These are phyloP conservation scores for Pseudoturritis turrita DNA, from an alignment of 345 rosid species.

Conservation along the genomic window DNA sequence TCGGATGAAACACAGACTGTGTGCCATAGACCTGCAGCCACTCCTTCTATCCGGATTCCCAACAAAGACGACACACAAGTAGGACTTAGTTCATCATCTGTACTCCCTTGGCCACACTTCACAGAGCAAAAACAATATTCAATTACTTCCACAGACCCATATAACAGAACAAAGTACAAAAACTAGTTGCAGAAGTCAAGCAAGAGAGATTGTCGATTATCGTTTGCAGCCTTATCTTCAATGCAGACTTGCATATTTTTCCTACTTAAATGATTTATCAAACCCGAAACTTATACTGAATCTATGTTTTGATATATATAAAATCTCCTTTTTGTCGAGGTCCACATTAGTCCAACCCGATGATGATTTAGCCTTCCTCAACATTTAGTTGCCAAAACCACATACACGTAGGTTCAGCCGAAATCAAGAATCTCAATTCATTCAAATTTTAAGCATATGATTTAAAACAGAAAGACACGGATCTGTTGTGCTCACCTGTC, in stretches of 20 bases:
- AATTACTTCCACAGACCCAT: background rate
- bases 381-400: background rate
- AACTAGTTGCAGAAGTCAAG: background rate
- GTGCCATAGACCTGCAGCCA: conserved; percentile 97
- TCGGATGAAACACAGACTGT: conserved; percentile 80
- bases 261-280: background rate
- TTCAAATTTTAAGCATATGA: background rate
- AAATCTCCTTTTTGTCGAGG: background rate
- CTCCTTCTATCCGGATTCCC: conserved; percentile 70
- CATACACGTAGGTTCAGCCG: background rate
- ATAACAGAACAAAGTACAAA: background rate
- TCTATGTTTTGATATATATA: background rate
- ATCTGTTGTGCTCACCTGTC: conserved; percentile 68
- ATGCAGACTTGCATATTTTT: conserved; percentile 21
- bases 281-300: background rate
- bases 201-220: conserved; percentile 17
- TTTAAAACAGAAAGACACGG: background rate
- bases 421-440: conserved; percentile 8
- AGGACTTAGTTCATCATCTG: conserved; percentile 88
- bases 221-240: conserved; percentile 46
- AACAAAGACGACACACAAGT: conserved; percentile 79
- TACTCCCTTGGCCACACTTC: conserved; percentile 98
- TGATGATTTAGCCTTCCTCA: background rate
- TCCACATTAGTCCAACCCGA: background rate
- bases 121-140: background rate